A percentile compares a stretch with the other conserved stretches of the same genome.
Evolutionary conservation across 2,329 filamentous ascomycete species (phyloP).

Genomic region (Myriosclerotinia curreyana): DNA sequence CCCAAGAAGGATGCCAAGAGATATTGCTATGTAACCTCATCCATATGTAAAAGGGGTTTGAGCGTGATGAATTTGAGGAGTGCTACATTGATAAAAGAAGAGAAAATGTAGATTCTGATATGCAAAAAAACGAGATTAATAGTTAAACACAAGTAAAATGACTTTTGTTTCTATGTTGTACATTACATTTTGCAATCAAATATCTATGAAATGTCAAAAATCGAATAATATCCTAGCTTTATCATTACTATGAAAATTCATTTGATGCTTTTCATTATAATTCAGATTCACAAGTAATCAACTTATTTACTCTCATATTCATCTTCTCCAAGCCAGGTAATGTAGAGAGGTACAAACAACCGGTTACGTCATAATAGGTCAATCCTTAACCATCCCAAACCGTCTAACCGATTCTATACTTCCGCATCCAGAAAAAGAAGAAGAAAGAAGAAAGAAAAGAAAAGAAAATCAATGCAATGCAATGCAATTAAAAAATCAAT

Average conservation of each 20-base stretch:
- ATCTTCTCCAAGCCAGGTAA: background rate
- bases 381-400: background rate
- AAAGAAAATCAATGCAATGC: no score
- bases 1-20: no score
- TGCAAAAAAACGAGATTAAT: background rate
- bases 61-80: no score
- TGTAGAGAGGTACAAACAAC: background rate
- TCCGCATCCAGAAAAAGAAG: background rate
- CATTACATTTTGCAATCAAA: no score
- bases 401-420: background rate
- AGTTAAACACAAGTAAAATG: background rate
- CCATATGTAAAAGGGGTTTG: background rate
- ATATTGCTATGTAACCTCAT: no score
- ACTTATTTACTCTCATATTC: no score
- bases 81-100: no score
- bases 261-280: no score
- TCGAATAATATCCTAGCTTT: background rate
- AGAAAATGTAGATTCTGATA: background rate
- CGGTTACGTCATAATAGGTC: constrained; percentile 3
- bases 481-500: no score
- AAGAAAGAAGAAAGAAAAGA: no score
- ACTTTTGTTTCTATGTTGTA: background rate
- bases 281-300: no score
- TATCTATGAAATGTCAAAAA: background rate
- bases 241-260: no score